These are phyloP conservation scores for Brassica incana DNA, from an alignment of 345 rosid genomes.

Conservation along the genomic window DNA sequence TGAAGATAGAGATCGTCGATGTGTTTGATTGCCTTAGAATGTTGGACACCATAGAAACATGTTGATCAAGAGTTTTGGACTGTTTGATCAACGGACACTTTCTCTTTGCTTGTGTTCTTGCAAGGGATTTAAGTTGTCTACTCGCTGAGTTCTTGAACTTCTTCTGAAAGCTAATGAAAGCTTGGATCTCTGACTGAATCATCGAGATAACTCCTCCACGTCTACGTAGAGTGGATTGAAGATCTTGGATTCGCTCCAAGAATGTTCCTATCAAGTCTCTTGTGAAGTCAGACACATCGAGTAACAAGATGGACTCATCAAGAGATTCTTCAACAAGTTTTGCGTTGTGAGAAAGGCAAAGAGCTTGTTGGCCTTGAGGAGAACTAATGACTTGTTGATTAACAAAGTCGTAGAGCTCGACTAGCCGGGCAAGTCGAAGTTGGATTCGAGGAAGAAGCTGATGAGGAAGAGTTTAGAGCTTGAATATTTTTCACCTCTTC, in stretches of 20 bases:
- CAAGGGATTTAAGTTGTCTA: constrained; percentile 37
- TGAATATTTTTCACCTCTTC: constrained; percentile 47
- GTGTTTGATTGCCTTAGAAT: constrained; percentile 31
- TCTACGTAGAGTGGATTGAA: constrained; percentile 62
- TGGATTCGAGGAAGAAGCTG: constrained; percentile 41
- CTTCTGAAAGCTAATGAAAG: constrained; percentile 46
- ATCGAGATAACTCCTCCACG: constrained; percentile 38
- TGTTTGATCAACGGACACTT: background rate
- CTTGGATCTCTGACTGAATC: constrained; percentile 43
- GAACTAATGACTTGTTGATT: constrained; percentile 37
- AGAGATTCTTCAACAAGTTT: constrained; percentile 43
- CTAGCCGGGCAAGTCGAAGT: constrained; percentile 43
- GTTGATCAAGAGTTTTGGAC: constrained; percentile 18
- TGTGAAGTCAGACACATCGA: constrained; percentile 45
- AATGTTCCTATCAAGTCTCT: constrained; percentile 45
- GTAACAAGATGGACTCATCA: constrained; percentile 44
- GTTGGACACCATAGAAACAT: constrained; percentile 31
- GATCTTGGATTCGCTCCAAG: constrained; percentile 43
- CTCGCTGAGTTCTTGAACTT: constrained; percentile 46
- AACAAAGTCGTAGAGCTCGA: constrained; percentile 48
- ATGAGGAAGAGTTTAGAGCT: constrained; percentile 33
- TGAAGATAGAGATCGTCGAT: constrained; percentile 40
- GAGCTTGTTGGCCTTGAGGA: constrained; percentile 38
- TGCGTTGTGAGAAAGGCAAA: constrained; percentile 15
- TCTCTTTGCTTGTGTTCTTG: constrained; percentile 42